phyloP scores from a whole-genome alignment of 306 rosid species.

The Lotus japonicus region DNA sequence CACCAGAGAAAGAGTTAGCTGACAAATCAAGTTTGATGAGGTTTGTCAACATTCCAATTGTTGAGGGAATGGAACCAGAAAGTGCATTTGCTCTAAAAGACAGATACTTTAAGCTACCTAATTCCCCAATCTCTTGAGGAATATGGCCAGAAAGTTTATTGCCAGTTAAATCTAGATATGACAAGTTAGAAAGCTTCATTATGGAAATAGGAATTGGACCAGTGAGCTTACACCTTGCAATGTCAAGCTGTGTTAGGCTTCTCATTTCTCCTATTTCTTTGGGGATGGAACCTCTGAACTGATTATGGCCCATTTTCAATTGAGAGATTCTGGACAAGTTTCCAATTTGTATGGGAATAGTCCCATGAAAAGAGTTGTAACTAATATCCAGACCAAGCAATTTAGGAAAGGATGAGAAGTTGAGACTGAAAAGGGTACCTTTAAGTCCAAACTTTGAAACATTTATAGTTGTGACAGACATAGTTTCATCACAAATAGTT shows the following conservation, averaged over 20 bases:
- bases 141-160: not conserved
- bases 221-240: not conserved
- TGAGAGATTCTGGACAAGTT: slow-evolving; percentile 13
- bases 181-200: not conserved
- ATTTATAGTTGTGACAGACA: not conserved
- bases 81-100: not conserved
- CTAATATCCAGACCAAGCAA: not conserved
- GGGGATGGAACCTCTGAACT: slow-evolving; percentile 15
- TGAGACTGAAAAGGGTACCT: slow-evolving; percentile 30
- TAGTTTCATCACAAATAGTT: slow-evolving; percentile 18
- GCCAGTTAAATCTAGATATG: not conserved
- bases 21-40: slow-evolving; percentile 21
- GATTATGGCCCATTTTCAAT: not conserved
- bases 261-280: slow-evolving; percentile 1
- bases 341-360: slow-evolving; percentile 23
- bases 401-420: slow-evolving; percentile 27
- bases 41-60: slow-evolving; percentile 19
- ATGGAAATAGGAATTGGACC: not conserved
- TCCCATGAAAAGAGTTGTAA: slow-evolving; percentile 8
- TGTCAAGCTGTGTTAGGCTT: not conserved
- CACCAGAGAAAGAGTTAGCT: slow-evolving; percentile 4
- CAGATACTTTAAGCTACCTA: not conserved
- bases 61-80: slow-evolving; percentile 16
- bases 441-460: not conserved
- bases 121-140: not conserved